Evolutionary conservation across 345 rosid genomes (phyloP), one percentile per base, ranked within the genome.

Genomic region (Ceriops tagal): DNA sequence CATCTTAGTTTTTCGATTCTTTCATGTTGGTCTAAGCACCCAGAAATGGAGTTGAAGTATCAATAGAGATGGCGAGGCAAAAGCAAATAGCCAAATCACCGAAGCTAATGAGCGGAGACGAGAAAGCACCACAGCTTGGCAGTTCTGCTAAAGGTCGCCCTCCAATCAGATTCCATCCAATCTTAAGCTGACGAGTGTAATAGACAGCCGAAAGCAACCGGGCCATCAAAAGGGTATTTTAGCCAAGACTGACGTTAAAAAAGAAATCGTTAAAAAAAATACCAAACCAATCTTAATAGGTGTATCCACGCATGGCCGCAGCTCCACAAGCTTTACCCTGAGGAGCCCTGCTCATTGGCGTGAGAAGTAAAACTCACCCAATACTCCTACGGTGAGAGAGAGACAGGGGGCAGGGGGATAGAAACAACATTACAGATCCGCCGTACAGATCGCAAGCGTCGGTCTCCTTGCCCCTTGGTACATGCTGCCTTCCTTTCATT

Each of bases 291-390:
- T 46, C 62, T 43, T 57, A 86, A 86, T 86, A 84, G 90, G 90
- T 92, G 92, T 87, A 76, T 75, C 75, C 96, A 83, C 89, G 97
- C 98, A 89, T 86, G 93, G 83, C 69, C 71, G 65, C 79, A 77
- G 63, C 62, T 28, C 73, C 86, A 86, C 95, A 87, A 91, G 86
- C 86, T 92, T 82, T 85, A 34, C 61, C 49, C 13, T 75, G 52
- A 49, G 68, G 51, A 32, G 58, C 28, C 20, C 35, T 66, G 47
- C 64, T 64, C 64, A 81, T 85, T 85, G 88, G 89, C 71, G 70
- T 55, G 69, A n/a, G 63, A 20, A 20, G 56, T 64, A 13, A 55
- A 22, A 22, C 13, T 13, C 58, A 1, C 58, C 22, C 5, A 0
- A 21, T 26, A 55, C 13, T 55, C 28, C 58, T 10, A 55, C 0